Evolutionary conservation across 768 basidiomycete genomes (phyloP).

Genomic region (Dioszegia hungarica): DNA sequence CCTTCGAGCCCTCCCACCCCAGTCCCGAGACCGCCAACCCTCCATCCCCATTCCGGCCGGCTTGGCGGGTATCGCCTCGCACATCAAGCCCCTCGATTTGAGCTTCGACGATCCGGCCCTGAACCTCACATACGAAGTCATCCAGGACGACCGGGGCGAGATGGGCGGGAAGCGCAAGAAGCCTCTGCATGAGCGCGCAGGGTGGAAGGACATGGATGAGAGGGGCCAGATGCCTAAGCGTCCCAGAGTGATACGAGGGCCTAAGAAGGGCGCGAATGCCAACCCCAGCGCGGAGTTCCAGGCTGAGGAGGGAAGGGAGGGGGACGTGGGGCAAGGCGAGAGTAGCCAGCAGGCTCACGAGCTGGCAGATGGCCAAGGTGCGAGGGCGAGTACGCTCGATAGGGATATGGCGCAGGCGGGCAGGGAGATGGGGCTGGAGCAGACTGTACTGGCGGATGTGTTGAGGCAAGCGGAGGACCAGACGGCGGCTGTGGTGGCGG

Average conservation of each 20-base stretch:
- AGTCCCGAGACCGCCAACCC: not conserved
- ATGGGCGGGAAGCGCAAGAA: constrained; percentile 44
- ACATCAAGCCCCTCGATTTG: constrained; percentile 2
- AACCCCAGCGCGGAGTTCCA: not conserved
- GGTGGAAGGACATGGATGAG: constrained; percentile 40
- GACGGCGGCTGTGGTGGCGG: not conserved
- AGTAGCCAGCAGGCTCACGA: not conserved
- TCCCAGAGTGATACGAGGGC: not conserved
- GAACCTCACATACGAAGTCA: not conserved
- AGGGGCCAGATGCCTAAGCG: constrained; percentile 4
- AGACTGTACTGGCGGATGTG: constrained; percentile 1
- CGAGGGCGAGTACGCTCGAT: not conserved
- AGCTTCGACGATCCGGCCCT: not conserved
- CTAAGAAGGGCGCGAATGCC: not conserved
- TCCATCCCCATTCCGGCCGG: constrained; percentile 3
- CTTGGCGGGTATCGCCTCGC: constrained; percentile 5
- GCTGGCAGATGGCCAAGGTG: constrained; percentile 5
- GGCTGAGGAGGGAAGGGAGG: not conserved
- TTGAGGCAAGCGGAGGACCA: not conserved
- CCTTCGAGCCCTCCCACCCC: not conserved
- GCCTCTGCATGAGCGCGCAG: constrained; percentile 31
- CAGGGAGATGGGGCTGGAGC: constrained; percentile 8
- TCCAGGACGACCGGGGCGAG: constrained; percentile 19
- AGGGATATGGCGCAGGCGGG: constrained; percentile 4
- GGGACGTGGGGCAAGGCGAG: not conserved